Conservation (phyloP, 148 eudicot species). For the Chenopodium album region DNA sequence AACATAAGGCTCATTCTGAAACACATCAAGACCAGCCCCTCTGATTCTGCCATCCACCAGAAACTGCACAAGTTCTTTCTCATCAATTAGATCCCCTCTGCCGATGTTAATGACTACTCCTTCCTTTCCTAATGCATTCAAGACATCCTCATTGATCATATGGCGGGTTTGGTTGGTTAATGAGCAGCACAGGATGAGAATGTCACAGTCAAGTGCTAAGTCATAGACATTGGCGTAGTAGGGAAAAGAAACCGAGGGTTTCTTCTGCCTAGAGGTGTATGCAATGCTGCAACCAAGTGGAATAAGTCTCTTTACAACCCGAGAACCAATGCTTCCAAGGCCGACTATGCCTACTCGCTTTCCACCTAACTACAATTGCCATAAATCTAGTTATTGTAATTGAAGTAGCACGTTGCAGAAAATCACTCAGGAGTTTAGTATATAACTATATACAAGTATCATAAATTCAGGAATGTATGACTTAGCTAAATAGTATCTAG, state of each 20-base stretch:
- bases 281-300: conserved; percentile 70
- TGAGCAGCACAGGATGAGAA: conserved; percentile 61
- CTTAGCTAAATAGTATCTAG: no score
- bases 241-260: conserved; percentile 43
- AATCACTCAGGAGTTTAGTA: neutral
- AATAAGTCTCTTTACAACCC: conserved; percentile 53
- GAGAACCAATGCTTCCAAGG: conserved; percentile 73
- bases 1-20: conserved; percentile 68
- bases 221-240: conserved; percentile 41
- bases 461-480: neutral
- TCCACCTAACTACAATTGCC: conserved; percentile 51
- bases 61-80: conserved; percentile 53
- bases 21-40: conserved; percentile 89
- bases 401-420: neutral
- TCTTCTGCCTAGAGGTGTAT: conserved; percentile 65
- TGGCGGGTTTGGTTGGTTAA: conserved; percentile 60
- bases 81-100: conserved; percentile 71
- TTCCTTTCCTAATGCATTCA: conserved; percentile 59
- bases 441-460: no score
- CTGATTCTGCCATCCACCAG: conserved; percentile 56
- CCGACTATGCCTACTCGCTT: conserved; percentile 80
- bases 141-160: conserved; percentile 55
- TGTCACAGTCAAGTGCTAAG: conserved; percentile 49
- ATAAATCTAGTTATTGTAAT: neutral
- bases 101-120: conserved; percentile 76